These are phyloP conservation scores for Pholiota microspora DNA, from an alignment of 768 basidiomycete genomes.

Conservation along the genomic window DNA sequence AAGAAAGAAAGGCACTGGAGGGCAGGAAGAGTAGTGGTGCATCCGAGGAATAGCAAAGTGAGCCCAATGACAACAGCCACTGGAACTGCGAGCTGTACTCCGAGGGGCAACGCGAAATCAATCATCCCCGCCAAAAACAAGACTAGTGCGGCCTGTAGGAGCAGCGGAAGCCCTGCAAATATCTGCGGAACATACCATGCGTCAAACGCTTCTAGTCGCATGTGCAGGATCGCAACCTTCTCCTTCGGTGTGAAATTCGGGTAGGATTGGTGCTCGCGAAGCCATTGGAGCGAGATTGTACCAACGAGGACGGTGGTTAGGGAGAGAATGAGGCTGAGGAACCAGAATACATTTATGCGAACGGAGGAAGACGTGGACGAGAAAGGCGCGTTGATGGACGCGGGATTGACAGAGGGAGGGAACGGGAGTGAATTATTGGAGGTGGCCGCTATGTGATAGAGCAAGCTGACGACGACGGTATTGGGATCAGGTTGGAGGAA, in stretches of 20 bases:
- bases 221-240: not conserved
- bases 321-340: constrained; percentile 16
- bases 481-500: constrained; percentile 16
- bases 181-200: constrained; percentile 7
- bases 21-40: constrained; percentile 12
- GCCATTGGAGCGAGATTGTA: constrained; percentile 14
- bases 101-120: constrained; percentile 15
- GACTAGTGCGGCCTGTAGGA: constrained; percentile 13
- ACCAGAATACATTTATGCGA: constrained; percentile 16
- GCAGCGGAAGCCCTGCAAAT: not conserved
- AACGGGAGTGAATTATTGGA: not conserved
- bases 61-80: constrained; percentile 8
- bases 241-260: not conserved
- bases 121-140: constrained; percentile 18
- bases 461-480: not conserved
- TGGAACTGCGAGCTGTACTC: constrained; percentile 7
- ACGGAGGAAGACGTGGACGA: not conserved
- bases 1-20: constrained; percentile 1
- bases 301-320: constrained; percentile 16
- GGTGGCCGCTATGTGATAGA: not conserved
- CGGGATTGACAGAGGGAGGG: no score
- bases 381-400: no score
- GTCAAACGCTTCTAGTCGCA: constrained; percentile 3
- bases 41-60: constrained; percentile 12
- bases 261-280: constrained; percentile 7